A percentile compares a stretch with the other conserved stretches of the same genome.
Conservation (phyloP, 1,139 yeast genomes). For the Hemisphaericaspora subhashii region DNA sequence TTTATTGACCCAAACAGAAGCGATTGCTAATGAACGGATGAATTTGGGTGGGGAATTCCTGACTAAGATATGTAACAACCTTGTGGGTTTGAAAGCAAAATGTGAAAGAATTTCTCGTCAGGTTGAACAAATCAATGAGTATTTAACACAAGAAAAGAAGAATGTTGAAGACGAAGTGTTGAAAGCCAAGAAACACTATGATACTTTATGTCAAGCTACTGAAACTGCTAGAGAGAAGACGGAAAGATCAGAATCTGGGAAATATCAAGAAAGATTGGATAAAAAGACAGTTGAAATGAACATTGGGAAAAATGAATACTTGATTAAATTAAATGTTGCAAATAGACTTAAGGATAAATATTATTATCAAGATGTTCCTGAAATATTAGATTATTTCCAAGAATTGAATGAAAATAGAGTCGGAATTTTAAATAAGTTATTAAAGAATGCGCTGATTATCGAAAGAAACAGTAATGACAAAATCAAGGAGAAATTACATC, state of each 20-base stretch:
- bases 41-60: conserved; percentile 64
- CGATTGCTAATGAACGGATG: conserved; percentile 66
- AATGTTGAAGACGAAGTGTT: conserved; percentile 63
- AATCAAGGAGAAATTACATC: conserved; percentile 51
- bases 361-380: conserved; percentile 92
- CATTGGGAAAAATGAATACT: conserved; percentile 76
- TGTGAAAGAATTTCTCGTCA: conserved; percentile 55
- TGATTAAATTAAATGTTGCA: conserved; percentile 78
- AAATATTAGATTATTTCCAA: conserved; percentile 81
- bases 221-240: conserved; percentile 78
- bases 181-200: conserved; percentile 74
- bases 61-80: conserved; percentile 61
- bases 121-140: conserved; percentile 60
- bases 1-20: conserved; percentile 80
- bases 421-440: conserved; percentile 64
- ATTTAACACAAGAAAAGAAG: conserved; percentile 56
- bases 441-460: conserved; percentile 61
- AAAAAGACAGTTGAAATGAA: conserved; percentile 82
- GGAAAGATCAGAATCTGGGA: conserved; percentile 58
- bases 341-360: conserved; percentile 91
- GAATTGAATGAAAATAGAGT: conserved; percentile 82
- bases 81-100: conserved; percentile 53
- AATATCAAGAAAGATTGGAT: conserved; percentile 54
- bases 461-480: conserved; percentile 62
- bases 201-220: conserved; percentile 74